Base-by-base conservation (phyloP, 345 rosid species). In the Turritis glabra region DNA sequence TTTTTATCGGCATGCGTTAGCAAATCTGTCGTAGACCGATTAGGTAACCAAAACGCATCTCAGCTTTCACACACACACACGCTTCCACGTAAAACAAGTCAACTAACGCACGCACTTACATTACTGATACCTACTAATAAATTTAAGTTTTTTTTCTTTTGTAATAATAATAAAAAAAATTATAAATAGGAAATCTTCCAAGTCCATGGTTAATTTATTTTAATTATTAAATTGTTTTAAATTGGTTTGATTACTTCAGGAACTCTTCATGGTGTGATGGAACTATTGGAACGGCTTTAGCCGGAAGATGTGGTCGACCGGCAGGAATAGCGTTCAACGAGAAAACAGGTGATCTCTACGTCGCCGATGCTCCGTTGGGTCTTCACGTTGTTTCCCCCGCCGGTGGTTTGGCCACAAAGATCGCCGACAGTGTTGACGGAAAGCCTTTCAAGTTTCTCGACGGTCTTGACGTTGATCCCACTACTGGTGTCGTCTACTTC, bases 311-410 rank as follows among this genome's bases (percentile, higher is more conserved):
- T 32, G 89, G 84, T 8, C 62, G 84, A 60, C 85, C 89, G 2
- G 71, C 85, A 4, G 89, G 89, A 1, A 55, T 83, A 57, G 68
- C 70, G 2, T 73, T 85, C 46, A 38, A 76, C 35, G 55, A 41
- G 53, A 30, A 59, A 10, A 80, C 72, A 33, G 83, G 80, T 33
- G 69, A 84, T 66, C 69, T 86, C 10, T 84, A 76, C 68, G 71
- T 82, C 6, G 81, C 83, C 6, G 87, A 86, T 74, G 87, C 87
- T 25, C 85, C 79, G 22, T 70, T 69, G 48, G 87, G 87, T 15
- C 72, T 85, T 3, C 76, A 76, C 7, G 57, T 35, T 18, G 59
- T 85, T 37, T 81, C 85, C 2, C 74, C 80, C 13, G 35, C 44
- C 2, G 89, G 89, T 4, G 89, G 84, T 3, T 23, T 74, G 37